These are phyloP conservation scores for Lasiodiplodia theobromae DNA, from an alignment of 2,329 filamentous ascomycete species.

Conservation along the genomic window DNA sequence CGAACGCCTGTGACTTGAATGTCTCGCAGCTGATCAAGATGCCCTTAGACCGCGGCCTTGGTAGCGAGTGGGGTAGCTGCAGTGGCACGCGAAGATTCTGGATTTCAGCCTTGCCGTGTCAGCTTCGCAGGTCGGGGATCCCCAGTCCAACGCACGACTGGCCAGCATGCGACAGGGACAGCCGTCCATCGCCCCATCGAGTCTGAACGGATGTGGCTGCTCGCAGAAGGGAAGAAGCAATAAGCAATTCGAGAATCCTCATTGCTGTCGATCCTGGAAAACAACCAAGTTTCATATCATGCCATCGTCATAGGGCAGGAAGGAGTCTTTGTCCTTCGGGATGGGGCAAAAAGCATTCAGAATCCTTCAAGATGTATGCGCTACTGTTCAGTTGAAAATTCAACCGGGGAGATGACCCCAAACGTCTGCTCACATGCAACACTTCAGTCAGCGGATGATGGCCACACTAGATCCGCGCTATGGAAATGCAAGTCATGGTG, in stretches of 20 bases:
- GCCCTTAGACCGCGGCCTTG: neutral
- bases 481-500: too few relatives aligned
- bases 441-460: too few relatives aligned
- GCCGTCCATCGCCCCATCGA: too few relatives aligned
- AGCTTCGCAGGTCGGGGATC: neutral
- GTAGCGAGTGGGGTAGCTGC: neutral
- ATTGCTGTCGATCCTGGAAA: neutral
- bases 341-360: too few relatives aligned
- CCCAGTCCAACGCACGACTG: neutral
- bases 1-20: neutral
- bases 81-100: neutral
- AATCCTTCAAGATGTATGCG: too few relatives aligned
- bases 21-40: constrained; percentile 6
- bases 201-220: neutral
- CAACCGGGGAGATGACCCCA: too few relatives aligned
- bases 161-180: neutral
- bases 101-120: neutral
- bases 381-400: too few relatives aligned
- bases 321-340: too few relatives aligned
- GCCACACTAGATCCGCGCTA: too few relatives aligned
- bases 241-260: neutral
- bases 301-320: too few relatives aligned
- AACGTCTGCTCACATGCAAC: too few relatives aligned
- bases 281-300: too few relatives aligned
- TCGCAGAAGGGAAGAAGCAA: neutral